Evolutionary conservation across 2,329 filamentous ascomycete genomes (phyloP).

Genomic region (Sporothrix variecibatus): DNA sequence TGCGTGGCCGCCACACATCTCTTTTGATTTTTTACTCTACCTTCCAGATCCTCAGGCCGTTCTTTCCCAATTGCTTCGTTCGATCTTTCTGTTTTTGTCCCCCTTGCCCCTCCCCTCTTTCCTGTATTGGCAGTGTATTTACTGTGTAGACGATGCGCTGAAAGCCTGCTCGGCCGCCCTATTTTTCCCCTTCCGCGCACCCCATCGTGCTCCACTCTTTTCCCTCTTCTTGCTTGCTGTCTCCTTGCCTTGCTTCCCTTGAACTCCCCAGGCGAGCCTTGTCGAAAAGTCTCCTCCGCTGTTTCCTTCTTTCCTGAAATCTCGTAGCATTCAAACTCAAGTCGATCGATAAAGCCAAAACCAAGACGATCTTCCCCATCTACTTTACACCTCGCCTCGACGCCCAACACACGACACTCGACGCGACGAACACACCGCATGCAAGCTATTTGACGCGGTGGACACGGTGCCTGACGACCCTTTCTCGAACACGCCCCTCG

Average conservation of each 20-base stretch:
- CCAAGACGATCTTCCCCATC: background rate
- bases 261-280: conserved; percentile 2
- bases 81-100: background rate
- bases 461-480: conserved; percentile 11
- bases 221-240: conserved; percentile 10
- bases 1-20: background rate
- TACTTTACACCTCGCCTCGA: background rate
- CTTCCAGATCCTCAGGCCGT: background rate
- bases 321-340: background rate
- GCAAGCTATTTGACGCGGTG: conserved; percentile 17
- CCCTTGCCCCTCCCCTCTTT: background rate
- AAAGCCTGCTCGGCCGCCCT: conserved; percentile 18
- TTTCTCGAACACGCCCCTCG: conserved; percentile 11
- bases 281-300: conserved; percentile 9
- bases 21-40: background rate
- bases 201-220: conserved; percentile 26
- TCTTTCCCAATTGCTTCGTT: conserved; percentile 1
- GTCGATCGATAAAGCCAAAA: background rate
- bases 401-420: background rate
- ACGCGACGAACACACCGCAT: conserved; percentile 17
- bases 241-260: conserved; percentile 8
- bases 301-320: background rate
- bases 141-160: background rate
- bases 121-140: background rate
- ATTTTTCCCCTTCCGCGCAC: conserved; percentile 25